Evolutionary conservation across 169 alveolate species (phyloP).

Genomic region (Plasmodium gallinaceum): DNA sequence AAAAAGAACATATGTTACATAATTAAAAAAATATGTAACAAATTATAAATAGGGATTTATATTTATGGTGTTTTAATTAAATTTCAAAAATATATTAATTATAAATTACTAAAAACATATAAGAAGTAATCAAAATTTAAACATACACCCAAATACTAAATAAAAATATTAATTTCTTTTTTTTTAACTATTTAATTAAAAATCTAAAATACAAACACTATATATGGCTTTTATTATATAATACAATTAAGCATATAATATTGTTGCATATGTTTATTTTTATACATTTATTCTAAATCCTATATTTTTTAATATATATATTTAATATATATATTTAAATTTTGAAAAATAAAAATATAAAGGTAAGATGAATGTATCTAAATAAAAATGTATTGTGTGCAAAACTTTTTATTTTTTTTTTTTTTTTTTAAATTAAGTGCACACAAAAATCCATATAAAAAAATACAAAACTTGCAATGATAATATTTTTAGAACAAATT

Average conservation of each 20-base stretch:
- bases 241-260: no score
- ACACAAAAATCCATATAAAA: no score
- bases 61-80: not conserved
- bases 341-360: not conserved
- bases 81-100: not conserved
- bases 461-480: no score
- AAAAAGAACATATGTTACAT: not conserved
- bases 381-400: constrained; percentile 8
- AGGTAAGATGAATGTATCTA: constrained; percentile 15
- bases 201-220: no score
- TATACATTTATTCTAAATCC: not conserved
- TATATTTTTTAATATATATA: not conserved
- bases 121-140: not conserved
- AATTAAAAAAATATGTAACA: not conserved
- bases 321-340: not conserved
- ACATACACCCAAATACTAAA: not conserved
- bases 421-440: no score
- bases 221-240: no score
- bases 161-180: no score
- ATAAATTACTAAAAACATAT: not conserved
- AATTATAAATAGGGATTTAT: not conserved
- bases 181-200: no score
- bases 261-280: not conserved
- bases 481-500: no score
- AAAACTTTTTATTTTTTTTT: not conserved